These are phyloP conservation scores for Heterobasidion annosum DNA, from an alignment of 1,284 basidiomycete species.

Conservation along the genomic window DNA sequence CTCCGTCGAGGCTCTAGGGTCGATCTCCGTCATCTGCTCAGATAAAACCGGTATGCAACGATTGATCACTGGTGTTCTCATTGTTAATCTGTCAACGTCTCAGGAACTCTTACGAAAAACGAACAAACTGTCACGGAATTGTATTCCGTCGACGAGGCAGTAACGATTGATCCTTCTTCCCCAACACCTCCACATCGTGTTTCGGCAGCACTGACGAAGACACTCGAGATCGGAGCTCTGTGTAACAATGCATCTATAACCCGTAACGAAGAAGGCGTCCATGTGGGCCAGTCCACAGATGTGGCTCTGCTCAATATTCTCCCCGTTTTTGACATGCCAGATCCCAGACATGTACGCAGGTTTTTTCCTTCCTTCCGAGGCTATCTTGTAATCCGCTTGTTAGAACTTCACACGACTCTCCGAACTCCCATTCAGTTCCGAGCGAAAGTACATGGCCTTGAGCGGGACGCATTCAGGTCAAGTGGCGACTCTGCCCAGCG, in stretches of 20 bases:
- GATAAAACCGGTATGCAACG: slow-evolving; percentile 79
- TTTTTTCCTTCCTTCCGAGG: slow-evolving; percentile 1
- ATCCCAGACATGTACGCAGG: slow-evolving; percentile 57
- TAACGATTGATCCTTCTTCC: slow-evolving; percentile 52
- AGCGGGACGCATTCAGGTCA: slow-evolving; percentile 51
- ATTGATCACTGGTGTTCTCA: background rate
- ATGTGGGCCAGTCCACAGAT: slow-evolving; percentile 89
- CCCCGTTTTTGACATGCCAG: slow-evolving; percentile 58
- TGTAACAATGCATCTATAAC: slow-evolving; percentile 67
- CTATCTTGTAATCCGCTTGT: slow-evolving; percentile 1
- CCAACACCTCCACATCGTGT: slow-evolving; percentile 21
- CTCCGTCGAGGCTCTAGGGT: slow-evolving; percentile 90
- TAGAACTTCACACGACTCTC: slow-evolving; percentile 67
- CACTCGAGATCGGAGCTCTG: slow-evolving; percentile 56
- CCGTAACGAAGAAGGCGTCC: slow-evolving; percentile 64
- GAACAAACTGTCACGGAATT: slow-evolving; percentile 90
- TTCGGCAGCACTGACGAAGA: slow-evolving; percentile 51
- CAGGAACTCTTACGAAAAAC: slow-evolving; percentile 93
- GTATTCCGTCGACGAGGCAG: slow-evolving; percentile 79
- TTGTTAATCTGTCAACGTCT: background rate
- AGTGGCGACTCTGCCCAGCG: slow-evolving; percentile 20
- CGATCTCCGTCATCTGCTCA: slow-evolving; percentile 92
- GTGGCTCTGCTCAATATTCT: slow-evolving; percentile 86
- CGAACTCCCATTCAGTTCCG: slow-evolving; percentile 90
- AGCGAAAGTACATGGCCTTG: slow-evolving; percentile 89